Conservation (phyloP, 768 basidiomycete genomes). For the Collybiopsis luxurians region DNA sequence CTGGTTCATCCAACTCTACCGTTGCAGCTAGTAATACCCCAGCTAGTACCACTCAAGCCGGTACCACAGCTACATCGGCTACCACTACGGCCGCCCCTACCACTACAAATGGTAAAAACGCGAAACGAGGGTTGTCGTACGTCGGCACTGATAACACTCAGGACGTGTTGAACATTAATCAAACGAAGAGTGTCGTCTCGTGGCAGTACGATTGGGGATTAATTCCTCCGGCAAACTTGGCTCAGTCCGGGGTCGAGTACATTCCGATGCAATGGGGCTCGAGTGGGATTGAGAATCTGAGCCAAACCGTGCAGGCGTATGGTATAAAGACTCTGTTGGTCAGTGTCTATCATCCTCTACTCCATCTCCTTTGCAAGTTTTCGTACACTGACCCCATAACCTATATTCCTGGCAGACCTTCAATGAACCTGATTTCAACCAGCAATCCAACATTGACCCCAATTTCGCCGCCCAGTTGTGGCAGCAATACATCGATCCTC, state of each 20-base stretch:
- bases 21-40: not conserved
- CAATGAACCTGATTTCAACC: constrained; percentile 53
- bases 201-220: constrained; percentile 59
- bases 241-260: constrained; percentile 40
- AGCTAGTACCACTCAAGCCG: constrained; percentile 13
- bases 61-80: constrained; percentile 35
- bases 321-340: constrained; percentile 52
- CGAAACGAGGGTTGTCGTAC: constrained; percentile 46
- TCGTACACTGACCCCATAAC: constrained; percentile 32
- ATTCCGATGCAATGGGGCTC: constrained; percentile 56
- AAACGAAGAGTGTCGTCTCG: constrained; percentile 37
- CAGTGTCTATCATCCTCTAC: constrained; percentile 12
- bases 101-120: constrained; percentile 29
- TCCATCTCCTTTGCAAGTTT: not conserved
- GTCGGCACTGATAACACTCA: constrained; percentile 35
- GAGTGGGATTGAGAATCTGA: constrained; percentile 34
- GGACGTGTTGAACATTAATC: constrained; percentile 44
- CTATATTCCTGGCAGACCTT: constrained; percentile 39
- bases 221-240: constrained; percentile 39
- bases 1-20: not conserved
- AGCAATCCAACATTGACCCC: constrained; percentile 45
- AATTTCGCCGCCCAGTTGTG: constrained; percentile 50
- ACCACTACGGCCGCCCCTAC: constrained; percentile 23
- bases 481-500: constrained; percentile 55
- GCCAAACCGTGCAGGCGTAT: constrained; percentile 36